Evolutionary conservation across 805 yeast genomes (phyloP).

Genomic region (Schizosaccharomyces pombe): DNA sequence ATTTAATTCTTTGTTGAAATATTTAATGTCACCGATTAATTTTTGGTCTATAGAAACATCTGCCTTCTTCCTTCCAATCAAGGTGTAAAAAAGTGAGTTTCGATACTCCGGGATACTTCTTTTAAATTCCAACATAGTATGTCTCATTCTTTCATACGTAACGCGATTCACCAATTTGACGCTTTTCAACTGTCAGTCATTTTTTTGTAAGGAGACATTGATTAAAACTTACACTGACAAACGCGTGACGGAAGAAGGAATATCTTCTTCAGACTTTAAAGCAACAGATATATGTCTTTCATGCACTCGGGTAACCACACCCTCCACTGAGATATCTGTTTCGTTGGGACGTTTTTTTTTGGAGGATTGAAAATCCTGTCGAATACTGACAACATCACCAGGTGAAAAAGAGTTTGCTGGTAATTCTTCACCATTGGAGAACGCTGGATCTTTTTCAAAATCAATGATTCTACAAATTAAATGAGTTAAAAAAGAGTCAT

Average conservation of each 20-base stretch:
- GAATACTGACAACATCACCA: slow-evolving; percentile 10
- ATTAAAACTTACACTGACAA: background rate
- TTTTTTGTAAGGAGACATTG: background rate
- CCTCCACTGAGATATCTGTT: slow-evolving; percentile 22
- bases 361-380: background rate
- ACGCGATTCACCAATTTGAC: slow-evolving; percentile 28
- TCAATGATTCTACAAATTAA: background rate
- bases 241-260: slow-evolving; percentile 23
- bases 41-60: background rate
- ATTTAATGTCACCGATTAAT: slow-evolving; percentile 11
- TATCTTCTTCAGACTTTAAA: slow-evolving; percentile 34
- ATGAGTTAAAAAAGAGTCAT: background rate
- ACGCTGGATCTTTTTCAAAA: background rate
- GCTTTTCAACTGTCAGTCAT: slow-evolving; percentile 27
- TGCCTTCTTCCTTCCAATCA: slow-evolving; percentile 24
- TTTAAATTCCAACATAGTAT: slow-evolving; percentile 25
- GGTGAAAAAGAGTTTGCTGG: slow-evolving; percentile 5
- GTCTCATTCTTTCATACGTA: slow-evolving; percentile 17
- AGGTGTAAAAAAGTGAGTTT: slow-evolving; percentile 21
- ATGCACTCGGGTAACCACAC: slow-evolving; percentile 38
- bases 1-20: slow-evolving; percentile 28
- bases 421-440: background rate
- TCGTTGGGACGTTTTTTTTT: background rate
- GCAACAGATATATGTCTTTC: slow-evolving; percentile 31
- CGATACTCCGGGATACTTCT: slow-evolving; percentile 20